Evolutionary conservation across 208 protist species (phyloP).

Genomic region (Trypanosoma platydactyli): DNA sequence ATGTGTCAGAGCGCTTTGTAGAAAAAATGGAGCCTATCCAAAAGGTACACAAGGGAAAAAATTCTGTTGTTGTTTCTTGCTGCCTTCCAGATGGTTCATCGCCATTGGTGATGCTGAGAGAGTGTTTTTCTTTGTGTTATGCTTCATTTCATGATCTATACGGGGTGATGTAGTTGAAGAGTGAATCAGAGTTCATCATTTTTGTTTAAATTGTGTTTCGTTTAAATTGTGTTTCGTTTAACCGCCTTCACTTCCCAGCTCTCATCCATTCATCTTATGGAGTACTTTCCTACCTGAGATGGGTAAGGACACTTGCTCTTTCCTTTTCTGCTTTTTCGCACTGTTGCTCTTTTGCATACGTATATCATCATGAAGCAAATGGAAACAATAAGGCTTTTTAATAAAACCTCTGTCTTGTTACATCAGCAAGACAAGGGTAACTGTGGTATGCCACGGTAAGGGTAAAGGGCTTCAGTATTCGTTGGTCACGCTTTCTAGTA

Average conservation of each 20-base stretch:
- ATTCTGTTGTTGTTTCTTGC: constrained; percentile 61
- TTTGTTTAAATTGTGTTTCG: background rate
- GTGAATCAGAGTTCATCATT: background rate
- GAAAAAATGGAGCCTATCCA: constrained; percentile 54
- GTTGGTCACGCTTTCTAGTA: constrained; percentile 22
- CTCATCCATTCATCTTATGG: too few species aligned
- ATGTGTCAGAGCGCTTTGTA: constrained; percentile 76
- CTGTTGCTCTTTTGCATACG: background rate
- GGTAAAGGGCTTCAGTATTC: constrained; percentile 2
- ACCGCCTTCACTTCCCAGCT: background rate
- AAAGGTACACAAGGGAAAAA: constrained; percentile 16
- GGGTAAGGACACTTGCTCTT: too few species aligned
- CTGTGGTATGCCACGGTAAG: constrained; percentile 10
- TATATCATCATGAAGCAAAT: too few species aligned
- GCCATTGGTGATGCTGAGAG: constrained; percentile 63
- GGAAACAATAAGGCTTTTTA: too few species aligned
- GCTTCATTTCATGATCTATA: constrained; percentile 68
- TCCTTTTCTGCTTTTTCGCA: constrained; percentile 5
- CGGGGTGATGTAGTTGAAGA: constrained; percentile 25
- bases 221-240: background rate
- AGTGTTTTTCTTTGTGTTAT: constrained; percentile 66
- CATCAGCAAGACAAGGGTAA: too few species aligned
- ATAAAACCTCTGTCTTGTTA: too few species aligned
- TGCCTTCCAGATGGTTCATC: constrained; percentile 48
- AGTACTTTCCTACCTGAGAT: too few species aligned